Percentiles rank a stretch among this genome's conserved stretches.
Evolutionary conservation across 225 moss, liverwort and hornwort species (phyloP).

Genomic region (Bryoerythrophyllum caledonicum): DNA sequence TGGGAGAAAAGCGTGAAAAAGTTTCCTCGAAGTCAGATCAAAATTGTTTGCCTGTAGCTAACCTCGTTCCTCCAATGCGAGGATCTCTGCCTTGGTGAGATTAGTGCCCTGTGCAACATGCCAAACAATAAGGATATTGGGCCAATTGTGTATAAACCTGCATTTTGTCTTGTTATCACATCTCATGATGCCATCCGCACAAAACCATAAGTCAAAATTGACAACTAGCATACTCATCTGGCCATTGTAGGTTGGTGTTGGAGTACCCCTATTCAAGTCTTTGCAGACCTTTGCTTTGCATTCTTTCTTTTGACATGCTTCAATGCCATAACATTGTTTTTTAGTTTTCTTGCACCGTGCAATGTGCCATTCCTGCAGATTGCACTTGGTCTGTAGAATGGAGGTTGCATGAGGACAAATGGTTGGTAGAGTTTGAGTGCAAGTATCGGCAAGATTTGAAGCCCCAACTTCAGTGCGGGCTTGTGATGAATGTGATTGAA

Average conservation of each 20-base stretch:
- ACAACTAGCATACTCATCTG: not conserved
- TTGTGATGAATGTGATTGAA: too few relatives aligned
- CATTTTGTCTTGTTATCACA: not conserved
- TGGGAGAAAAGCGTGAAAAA: too few relatives aligned
- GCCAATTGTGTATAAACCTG: not conserved
- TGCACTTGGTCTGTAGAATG: too few relatives aligned
- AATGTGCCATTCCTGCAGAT: too few relatives aligned
- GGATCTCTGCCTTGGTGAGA: too few relatives aligned
- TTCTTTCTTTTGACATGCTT: not conserved
- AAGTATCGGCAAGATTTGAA: too few relatives aligned
- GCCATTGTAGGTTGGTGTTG: not conserved
- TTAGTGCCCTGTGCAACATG: not conserved
- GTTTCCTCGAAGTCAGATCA: too few relatives aligned
- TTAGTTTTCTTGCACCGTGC: not conserved
- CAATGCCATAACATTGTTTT: not conserved
- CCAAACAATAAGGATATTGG: not conserved
- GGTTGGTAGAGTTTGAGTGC: too few relatives aligned
- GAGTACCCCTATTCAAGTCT: not conserved
- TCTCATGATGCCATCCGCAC: not conserved
- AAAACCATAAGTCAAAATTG: not conserved
- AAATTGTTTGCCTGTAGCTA: too few relatives aligned
- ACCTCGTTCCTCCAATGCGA: too few relatives aligned
- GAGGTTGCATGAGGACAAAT: too few relatives aligned
- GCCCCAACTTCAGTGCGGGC: too few relatives aligned
- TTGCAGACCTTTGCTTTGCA: not conserved